Evolutionary conservation across 192 early-diverging fungal species (phyloP).

Genomic region (Geosiphon pyriformis): DNA sequence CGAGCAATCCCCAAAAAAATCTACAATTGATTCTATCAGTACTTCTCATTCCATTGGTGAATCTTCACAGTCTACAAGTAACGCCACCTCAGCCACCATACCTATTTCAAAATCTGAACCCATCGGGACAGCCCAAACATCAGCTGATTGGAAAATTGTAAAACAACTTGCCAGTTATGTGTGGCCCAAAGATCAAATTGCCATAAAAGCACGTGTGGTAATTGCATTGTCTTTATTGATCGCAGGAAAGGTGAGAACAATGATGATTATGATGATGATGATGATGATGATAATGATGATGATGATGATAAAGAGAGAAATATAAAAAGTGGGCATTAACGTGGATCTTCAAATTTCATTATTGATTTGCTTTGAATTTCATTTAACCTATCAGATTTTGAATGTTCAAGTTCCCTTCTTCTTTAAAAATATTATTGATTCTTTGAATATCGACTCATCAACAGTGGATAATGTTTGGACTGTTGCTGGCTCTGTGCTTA

Average conservation of each 20-base stretch:
- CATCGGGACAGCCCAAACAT: neutral
- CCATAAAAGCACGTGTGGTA: constrained; percentile 83
- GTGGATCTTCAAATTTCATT: too few relatives aligned
- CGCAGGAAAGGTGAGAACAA: constrained; percentile 60
- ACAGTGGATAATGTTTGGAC: constrained; percentile 62
- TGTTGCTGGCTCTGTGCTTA: constrained; percentile 84
- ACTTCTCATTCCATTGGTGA: neutral
- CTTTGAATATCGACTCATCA: constrained; percentile 64
- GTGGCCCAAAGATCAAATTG: constrained; percentile 87
- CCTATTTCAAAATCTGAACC: neutral
- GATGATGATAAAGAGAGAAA: constrained; percentile 26
- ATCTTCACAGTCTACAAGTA: neutral
- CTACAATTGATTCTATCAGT: neutral
- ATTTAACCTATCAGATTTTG: constrained; percentile 59
- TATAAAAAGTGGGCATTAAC: too few relatives aligned
- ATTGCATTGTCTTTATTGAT: constrained; percentile 77
- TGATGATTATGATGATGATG: too few relatives aligned
- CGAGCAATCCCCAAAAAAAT: too few relatives aligned
- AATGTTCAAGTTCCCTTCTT: constrained; percentile 94
- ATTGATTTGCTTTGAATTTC: too few relatives aligned
- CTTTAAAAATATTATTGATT: constrained; percentile 92
- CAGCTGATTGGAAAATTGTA: constrained; percentile 60
- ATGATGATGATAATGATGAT: neutral
- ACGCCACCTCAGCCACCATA: neutral
- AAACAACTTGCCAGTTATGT: constrained; percentile 70